Conservation (phyloP, 2,329 filamentous ascomycete genomes). For the Fusarium sp. region DNA sequence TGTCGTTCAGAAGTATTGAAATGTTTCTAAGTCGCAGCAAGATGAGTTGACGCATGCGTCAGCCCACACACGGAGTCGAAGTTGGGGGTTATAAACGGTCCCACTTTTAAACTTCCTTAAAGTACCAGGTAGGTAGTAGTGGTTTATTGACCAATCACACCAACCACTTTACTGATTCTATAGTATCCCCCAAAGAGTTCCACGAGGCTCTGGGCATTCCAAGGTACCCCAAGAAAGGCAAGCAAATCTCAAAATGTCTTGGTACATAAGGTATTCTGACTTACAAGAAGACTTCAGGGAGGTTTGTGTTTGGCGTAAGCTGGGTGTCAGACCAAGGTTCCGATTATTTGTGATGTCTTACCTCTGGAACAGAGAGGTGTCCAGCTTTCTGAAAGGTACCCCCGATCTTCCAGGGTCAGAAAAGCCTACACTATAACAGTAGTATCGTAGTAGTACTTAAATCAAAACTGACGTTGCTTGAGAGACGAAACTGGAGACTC, state of each 20-base stretch:
- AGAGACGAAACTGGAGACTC: background rate
- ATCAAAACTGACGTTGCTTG: background rate
- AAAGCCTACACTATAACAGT: background rate
- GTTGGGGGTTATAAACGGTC: background rate
- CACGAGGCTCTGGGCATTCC: background rate
- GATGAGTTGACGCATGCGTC: background rate
- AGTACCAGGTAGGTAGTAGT: background rate
- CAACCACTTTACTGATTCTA: background rate
- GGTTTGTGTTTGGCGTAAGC: background rate
- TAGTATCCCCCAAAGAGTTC: background rate
- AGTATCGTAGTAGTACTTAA: background rate
- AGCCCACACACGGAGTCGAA: no score
- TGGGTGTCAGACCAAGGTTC: background rate
- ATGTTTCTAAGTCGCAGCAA: background rate
- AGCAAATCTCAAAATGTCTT: background rate
- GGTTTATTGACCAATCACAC: conserved; percentile 11
- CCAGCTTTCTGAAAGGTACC: background rate
- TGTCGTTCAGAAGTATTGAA: background rate
- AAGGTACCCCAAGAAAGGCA: background rate
- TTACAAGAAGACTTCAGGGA: background rate
- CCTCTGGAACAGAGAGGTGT: background rate
- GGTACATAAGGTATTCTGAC: no score
- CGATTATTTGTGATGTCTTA: background rate
- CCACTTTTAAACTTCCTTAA: background rate
- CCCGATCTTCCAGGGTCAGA: background rate